Percentiles rank a stretch among this genome's conserved stretches.
These are phyloP conservation scores for Russula sp. DNA, from an alignment of 768 basidiomycete genomes.

Conservation along the genomic window DNA sequence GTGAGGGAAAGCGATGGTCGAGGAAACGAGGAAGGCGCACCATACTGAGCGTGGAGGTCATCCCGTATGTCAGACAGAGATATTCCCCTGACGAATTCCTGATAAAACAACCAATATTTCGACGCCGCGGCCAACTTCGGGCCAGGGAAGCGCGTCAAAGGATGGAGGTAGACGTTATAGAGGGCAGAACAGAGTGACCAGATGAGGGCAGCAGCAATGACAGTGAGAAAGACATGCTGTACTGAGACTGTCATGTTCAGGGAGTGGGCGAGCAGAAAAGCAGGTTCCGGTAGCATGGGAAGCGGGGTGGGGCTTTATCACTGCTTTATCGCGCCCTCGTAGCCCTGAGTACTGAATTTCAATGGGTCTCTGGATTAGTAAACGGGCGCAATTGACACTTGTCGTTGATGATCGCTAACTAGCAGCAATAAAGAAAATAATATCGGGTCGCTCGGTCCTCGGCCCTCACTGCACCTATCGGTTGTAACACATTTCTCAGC, in stretches of 20 bases:
- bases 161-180: constrained; percentile 18
- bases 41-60: constrained; percentile 32
- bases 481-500: no score
- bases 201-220: not conserved
- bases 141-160: constrained; percentile 22
- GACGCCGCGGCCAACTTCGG: constrained; percentile 21
- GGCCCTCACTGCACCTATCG: no score
- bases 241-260: not conserved
- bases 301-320: not conserved
- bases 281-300: not conserved
- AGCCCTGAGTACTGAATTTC: no score
- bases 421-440: no score
- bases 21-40: constrained; percentile 22
- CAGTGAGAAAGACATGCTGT: not conserved
- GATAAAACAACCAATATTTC: constrained; percentile 19
- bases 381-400: no score
- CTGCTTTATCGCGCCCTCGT: no score
- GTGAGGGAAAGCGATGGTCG: not conserved
- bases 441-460: no score
- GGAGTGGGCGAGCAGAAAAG: not conserved
- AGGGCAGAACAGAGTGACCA: not conserved
- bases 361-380: no score
- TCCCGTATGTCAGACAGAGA: constrained; percentile 30
- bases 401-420: no score
- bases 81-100: constrained; percentile 18